phyloP scores from a whole-genome alignment of 345 rosid genomes.

The Aegle marmelos region DNA sequence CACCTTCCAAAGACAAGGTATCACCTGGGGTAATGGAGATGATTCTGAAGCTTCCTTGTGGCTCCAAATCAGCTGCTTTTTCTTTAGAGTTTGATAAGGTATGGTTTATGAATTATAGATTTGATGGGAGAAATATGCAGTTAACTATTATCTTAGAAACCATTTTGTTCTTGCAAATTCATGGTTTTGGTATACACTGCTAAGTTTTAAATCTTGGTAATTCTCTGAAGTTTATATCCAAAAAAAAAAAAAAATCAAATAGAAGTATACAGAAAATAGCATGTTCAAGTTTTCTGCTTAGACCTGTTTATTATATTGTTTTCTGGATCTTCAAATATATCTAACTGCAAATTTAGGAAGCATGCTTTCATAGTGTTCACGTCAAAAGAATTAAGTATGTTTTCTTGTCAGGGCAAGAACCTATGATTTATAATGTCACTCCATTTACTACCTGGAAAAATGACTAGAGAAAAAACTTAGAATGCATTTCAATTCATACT shows the following conservation, averaged over 20 bases:
- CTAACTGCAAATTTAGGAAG: background rate
- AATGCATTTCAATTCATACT: background rate
- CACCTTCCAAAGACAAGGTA: conserved; percentile 85
- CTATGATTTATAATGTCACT: background rate
- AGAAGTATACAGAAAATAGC: background rate
- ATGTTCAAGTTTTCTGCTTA: background rate
- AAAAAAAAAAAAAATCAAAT: background rate
- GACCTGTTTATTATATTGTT: background rate
- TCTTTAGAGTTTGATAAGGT: conserved; percentile 95
- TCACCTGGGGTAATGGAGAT: conserved; percentile 95
- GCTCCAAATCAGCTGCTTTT: conserved; percentile 66
- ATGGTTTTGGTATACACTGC: background rate
- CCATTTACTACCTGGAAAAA: background rate
- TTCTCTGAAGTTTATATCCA: background rate
- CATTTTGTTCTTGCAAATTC: background rate
- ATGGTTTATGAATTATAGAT: conserved; percentile 11
- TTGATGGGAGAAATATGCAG: background rate
- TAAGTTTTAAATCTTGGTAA: background rate
- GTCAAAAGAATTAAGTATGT: background rate
- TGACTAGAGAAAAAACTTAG: background rate
- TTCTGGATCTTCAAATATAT: background rate
- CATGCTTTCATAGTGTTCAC: background rate
- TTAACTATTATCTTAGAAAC: background rate
- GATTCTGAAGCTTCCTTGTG: conserved; percentile 76
- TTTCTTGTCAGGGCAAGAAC: background rate